These are phyloP conservation scores for Epichloe typhina DNA, from an alignment of 2,329 filamentous ascomycete genomes.

Conservation along the genomic window DNA sequence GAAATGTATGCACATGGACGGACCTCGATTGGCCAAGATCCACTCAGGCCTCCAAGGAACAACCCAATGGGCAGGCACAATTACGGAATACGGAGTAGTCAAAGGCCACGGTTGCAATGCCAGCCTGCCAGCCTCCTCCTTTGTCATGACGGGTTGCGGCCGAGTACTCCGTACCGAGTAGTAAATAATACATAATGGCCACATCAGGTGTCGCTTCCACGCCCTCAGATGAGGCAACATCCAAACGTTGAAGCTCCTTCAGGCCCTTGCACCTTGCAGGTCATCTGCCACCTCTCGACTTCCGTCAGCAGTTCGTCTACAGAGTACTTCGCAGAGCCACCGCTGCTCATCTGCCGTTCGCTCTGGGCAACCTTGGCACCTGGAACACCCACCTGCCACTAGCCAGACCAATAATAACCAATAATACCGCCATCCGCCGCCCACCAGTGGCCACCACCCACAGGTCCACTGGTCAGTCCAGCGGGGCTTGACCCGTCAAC, in stretches of 20 bases:
- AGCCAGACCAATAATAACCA: no score
- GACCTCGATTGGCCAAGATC: background rate
- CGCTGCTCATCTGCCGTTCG: background rate
- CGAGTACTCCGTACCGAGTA: background rate
- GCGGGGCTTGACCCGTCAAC: constrained; percentile 5
- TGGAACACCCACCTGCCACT: background rate
- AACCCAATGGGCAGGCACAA: background rate
- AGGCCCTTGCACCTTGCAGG: background rate
- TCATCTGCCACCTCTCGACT: background rate
- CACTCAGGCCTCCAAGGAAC: background rate
- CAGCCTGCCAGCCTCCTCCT: background rate
- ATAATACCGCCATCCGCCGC: no score
- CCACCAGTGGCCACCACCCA: background rate
- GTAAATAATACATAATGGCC: background rate
- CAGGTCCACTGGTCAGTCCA: background rate
- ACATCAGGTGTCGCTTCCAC: background rate
- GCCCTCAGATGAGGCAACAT: no score
- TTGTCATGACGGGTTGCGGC: background rate
- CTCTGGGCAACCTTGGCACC: background rate
- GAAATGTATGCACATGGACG: background rate
- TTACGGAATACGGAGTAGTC: no score
- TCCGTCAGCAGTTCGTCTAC: no score
- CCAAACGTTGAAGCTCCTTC: background rate
- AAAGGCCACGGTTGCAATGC: no score
- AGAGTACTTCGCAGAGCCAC: background rate